Percentiles rank a stretch among this genome's conserved stretches.
These are phyloP conservation scores for Datisca glomerata DNA, from an alignment of 306 rosid species.

Conservation along the genomic window DNA sequence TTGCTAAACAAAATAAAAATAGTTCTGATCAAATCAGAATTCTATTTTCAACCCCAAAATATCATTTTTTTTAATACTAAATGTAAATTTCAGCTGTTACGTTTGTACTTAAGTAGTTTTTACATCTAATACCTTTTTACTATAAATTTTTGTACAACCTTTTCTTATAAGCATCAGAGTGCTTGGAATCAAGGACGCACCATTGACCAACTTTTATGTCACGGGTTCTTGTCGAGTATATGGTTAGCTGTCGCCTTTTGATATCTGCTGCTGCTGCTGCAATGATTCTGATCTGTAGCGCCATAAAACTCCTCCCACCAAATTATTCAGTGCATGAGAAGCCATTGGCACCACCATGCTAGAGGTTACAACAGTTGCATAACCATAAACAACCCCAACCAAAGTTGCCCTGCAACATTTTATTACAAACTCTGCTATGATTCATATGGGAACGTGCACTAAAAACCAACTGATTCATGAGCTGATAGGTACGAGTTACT, in stretches of 20 bases:
- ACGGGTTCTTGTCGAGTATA: too few relatives aligned
- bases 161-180: too few relatives aligned
- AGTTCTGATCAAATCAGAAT: too few relatives aligned
- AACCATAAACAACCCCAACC: conserved; percentile 82
- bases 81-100: too few relatives aligned
- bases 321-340: conserved; percentile 75
- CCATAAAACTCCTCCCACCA: conserved; percentile 80
- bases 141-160: too few relatives aligned
- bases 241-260: too few relatives aligned
- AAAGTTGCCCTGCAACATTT: conserved; percentile 67
- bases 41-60: too few relatives aligned
- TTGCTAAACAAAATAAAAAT: too few relatives aligned
- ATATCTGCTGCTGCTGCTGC: conserved; percentile 7
- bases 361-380: conserved; percentile 65
- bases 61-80: too few relatives aligned
- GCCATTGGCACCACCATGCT: conserved; percentile 75
- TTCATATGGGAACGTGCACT: conserved; percentile 12
- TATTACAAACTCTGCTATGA: too few relatives aligned
- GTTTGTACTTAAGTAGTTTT: too few relatives aligned
- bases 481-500: too few relatives aligned
- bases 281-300: conserved; percentile 34
- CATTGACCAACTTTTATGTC: not conserved
- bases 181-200: not conserved
- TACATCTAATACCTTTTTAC: not conserved
- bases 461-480: not conserved